Evolutionary conservation across 2,329 filamentous ascomycete genomes (phyloP), one percentile per base, ranked within the genome.

Genomic region (Helotiales sp.): DNA sequence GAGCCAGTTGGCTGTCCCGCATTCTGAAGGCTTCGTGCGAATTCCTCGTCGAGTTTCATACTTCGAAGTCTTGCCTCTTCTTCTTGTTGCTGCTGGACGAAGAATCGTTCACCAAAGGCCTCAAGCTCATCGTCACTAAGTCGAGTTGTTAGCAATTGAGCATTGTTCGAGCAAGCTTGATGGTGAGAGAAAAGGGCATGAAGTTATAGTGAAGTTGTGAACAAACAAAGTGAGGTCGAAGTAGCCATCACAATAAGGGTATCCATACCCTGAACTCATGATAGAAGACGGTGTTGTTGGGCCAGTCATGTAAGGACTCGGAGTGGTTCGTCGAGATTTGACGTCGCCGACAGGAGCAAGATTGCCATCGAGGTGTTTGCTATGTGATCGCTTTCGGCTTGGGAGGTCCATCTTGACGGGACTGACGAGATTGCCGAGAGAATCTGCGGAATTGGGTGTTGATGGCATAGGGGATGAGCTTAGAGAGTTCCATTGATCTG

Each of bases 1-100:
- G 38, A 30, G n/a, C n/a, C n/a, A n/a, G n/a, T n/a, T n/a, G n/a
- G n/a, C n/a, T n/a, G n/a, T n/a, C n/a, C n/a, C n/a, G n/a, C n/a
- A n/a, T 59, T 58, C 51, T 67, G 58, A 29, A 75, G 51, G 15
- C 46, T 59, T 17, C 66, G 66, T 25, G 72, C 72, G 60, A 68
- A 64, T 27, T 70, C 69, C 54, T 60, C 70, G 57, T 75, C 75
- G 13, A 69, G 62, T 49, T 72, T 73, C 30, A 71, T 70, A 34
- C 70, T 72, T 53, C 70, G 65, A 36, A 71, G 72, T 52, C 71
- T 70, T 25, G 77, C 74, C 52, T 74, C 77, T 63, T 31, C 75
- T 65, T 53, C 74, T 72, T 65, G 63, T 29, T 69, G 65, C 24
- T 54, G 53, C 46, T 59, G 50, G 12, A 59, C 46, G 34, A 57